phyloP scores from a whole-genome alignment of 2,329 filamentous ascomycete genomes.

The Neoarthrinium moseri region DNA sequence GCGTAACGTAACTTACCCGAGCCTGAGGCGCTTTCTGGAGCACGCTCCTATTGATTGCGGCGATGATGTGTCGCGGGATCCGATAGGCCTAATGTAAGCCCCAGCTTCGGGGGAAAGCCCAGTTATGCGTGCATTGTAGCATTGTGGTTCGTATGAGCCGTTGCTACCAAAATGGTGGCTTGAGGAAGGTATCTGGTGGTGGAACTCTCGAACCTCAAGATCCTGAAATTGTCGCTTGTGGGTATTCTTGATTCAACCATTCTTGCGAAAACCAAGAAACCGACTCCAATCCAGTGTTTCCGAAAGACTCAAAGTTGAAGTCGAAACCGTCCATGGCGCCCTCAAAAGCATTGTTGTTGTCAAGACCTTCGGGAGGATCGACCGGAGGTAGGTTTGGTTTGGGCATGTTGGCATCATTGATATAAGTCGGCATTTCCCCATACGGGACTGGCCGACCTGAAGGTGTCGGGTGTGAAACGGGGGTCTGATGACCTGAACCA shows the following conservation, averaged over 20 bases:
- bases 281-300: conserved; percentile 31
- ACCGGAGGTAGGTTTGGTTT: conserved; percentile 29
- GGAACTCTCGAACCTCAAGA: no score
- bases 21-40: no score
- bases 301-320: conserved; percentile 44
- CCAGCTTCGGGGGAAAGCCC: no score
- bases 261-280: conserved; percentile 31
- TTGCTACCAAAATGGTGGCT: no score
- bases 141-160: no score
- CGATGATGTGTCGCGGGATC: no score
- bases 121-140: no score
- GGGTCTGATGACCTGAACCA: conserved; percentile 10
- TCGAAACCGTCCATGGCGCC: conserved; percentile 46
- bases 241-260: conserved; percentile 28
- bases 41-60: no score
- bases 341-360: conserved; percentile 51
- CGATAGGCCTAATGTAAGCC: no score
- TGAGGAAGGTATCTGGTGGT: no score
- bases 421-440: conserved; percentile 17
- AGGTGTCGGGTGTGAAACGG: conserved; percentile 13
- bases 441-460: conserved; percentile 21
- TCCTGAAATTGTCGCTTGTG: no score
- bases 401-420: conserved; percentile 22
- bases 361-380: conserved; percentile 34
- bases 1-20: no score